phyloP scores from a whole-genome alignment of 441 rosid species.

The Dalechampia spathulata region DNA sequence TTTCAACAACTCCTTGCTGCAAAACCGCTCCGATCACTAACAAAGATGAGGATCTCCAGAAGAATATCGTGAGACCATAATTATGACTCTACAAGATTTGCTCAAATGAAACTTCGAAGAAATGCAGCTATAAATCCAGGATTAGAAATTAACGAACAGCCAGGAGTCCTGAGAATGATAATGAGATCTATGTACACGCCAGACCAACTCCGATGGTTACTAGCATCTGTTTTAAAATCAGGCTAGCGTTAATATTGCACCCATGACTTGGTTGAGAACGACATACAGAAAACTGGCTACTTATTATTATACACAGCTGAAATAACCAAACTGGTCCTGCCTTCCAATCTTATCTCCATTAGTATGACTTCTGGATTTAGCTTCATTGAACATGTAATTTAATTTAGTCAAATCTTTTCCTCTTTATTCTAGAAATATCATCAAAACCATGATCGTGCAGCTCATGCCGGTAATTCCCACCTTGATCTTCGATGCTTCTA shows the following conservation, averaged over 20 bases:
- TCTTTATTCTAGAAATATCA: slow-evolving; percentile 37
- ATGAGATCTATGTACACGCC: slow-evolving; percentile 18
- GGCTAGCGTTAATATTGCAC: slow-evolving; percentile 1
- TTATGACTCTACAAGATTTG: slow-evolving; percentile 22
- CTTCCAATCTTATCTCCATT: background rate
- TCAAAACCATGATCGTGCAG: slow-evolving; percentile 48
- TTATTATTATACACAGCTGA: slow-evolving; percentile 6
- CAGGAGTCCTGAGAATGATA: background rate
- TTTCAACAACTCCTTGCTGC: too few relatives aligned
- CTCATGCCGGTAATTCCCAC: slow-evolving; percentile 45
- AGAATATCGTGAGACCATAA: slow-evolving; percentile 5
- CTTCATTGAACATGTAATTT: slow-evolving; percentile 16
- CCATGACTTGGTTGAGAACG: slow-evolving; percentile 7
- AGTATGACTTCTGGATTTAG: background rate
- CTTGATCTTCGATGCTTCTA: slow-evolving; percentile 51
- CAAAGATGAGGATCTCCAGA: background rate
- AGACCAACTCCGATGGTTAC: slow-evolving; percentile 12
- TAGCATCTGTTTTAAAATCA: slow-evolving; percentile 12
- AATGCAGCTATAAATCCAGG: slow-evolving; percentile 16
- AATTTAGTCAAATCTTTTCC: slow-evolving; percentile 47
- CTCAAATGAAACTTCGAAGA: slow-evolving; percentile 17
- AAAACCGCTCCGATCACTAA: too few relatives aligned
- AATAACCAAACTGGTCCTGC: slow-evolving; percentile 5
- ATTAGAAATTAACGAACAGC: slow-evolving; percentile 14
- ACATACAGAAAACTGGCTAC: background rate